phyloP scores from a whole-genome alignment of 805 yeast genomes.

The Suhomyces emberorum region DNA sequence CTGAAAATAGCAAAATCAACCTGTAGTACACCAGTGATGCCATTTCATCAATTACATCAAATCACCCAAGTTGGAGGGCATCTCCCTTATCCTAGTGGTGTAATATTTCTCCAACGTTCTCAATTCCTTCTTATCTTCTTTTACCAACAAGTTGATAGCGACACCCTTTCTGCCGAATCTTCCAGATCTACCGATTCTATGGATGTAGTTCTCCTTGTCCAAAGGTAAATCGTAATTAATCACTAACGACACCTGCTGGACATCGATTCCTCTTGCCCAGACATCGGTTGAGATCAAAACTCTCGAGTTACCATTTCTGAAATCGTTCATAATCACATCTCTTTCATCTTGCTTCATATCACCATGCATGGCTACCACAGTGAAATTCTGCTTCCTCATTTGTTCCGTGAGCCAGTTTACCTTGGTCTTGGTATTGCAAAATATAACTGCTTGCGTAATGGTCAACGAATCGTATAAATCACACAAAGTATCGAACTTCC shows the following conservation, averaged over 20 bases:
- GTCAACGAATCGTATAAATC: slow-evolving; percentile 94
- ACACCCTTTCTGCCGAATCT: slow-evolving; percentile 98
- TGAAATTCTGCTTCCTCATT: slow-evolving; percentile 76
- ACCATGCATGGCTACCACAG: slow-evolving; percentile 95
- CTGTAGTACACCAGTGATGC: no score
- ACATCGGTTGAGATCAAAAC: slow-evolving; percentile 94
- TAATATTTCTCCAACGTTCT: slow-evolving; percentile 88
- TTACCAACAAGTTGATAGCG: slow-evolving; percentile 90
- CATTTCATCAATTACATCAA: slow-evolving; percentile 6
- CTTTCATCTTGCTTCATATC: slow-evolving; percentile 95
- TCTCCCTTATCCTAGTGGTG: slow-evolving; percentile 85
- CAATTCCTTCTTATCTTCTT: slow-evolving; percentile 67
- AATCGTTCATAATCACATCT: slow-evolving; percentile 92
- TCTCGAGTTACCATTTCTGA: slow-evolving; percentile 89
- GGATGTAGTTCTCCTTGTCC: slow-evolving; percentile 93
- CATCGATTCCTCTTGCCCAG: slow-evolving; percentile 98
- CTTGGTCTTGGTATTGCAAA: slow-evolving; percentile 92
- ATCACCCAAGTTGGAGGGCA: slow-evolving; percentile 52
- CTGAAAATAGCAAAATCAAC: no score
- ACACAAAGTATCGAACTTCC: slow-evolving; percentile 91
- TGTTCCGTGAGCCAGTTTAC: slow-evolving; percentile 87
- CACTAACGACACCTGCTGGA: slow-evolving; percentile 94
- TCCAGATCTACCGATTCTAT: slow-evolving; percentile 97
- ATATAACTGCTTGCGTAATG: slow-evolving; percentile 95
- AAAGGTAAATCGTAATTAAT: slow-evolving; percentile 92